Base-by-base conservation (phyloP, 345 rosid species). In the Reutealis trisperma region DNA sequence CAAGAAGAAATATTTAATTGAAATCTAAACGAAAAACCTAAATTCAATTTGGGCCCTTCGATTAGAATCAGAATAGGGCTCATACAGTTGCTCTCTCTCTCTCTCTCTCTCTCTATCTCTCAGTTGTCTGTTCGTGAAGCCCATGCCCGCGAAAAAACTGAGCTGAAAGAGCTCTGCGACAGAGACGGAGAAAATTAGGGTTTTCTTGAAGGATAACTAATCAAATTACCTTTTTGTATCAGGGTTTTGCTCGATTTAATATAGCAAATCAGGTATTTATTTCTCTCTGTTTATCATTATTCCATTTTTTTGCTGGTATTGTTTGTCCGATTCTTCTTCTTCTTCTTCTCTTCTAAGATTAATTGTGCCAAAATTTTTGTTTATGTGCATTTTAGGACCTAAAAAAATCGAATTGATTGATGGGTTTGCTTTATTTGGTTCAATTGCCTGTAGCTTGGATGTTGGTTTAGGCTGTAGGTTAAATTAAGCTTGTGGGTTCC, bases 241-340 rank as follows among this genome's bases (percentile, higher is more conserved):
- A 18, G 45, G 27, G 2, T n/a, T 45, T 30, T 18, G 12, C 44
- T 73, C 15, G 21, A 58, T 12, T 60, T 22, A 30, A n/a, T 55
- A 30, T 21, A 24, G 49, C 77, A 16, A 57, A 57, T 5, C 57
- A n/a, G 77, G 71, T 74, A n/a, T 22, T 63, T 47, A 14, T 47
- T 21, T 49, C 69, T 74, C 61, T 62, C 7, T 74, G 16, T 5
- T 37, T 21, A 3, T 49, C n/a, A 2, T 37, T 61, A 19, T 58
- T 59, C 1, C 2, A 22, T 14, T 57, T 72, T 72, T 0, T 12
- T 21, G 21, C 32, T 59, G 25, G 9, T n/a, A 10, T 67, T 42
- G 6, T 41, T 8, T 0, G 32, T 6, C 16, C 7, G n/a, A 18
- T 27, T 5, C n/a, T 34, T 34, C 37, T 34, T 4, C 37, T 12